Base-by-base conservation (phyloP, 345 rosid species). In the Aegle marmelos region DNA sequence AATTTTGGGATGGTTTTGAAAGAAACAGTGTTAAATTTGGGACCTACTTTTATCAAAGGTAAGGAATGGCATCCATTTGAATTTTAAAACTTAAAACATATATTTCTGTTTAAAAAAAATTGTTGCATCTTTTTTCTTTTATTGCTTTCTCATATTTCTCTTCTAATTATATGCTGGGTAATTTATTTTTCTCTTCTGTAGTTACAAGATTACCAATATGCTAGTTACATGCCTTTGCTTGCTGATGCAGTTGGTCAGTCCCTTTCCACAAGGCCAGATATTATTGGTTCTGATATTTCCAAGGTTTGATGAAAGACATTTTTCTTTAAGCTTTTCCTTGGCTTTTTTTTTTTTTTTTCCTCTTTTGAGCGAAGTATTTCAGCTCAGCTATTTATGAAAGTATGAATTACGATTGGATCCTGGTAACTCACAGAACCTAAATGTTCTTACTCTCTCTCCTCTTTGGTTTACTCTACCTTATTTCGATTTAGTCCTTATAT, bases 1-100 rank as follows among this genome's bases (percentile, higher is more conserved):
- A 68, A 83, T 76, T 89, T 92, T 86, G 98, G 99, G 68, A 83
- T 90, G 82, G 87, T 90, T 28, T 79, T 95, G 83, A 95, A 95
- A 87, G 96, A 93, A 85, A 90, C 96, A 66, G 80, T 93, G 94
- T 85, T 95, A 70, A 82, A 86, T 85, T 77, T 95, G 83, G 99
- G 99, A 17, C 99, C 99, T 68, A 95, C 99, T 73, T 95, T 95
- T 83, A 89, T 95, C 81, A 95, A 95, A 91, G 99, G 99, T 95
- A 57, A 78, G 85, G 56, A 50, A 48, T 78, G 70, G 64, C 16
- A 72, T 66, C 48, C 76, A 28, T 25, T 68, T 79, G 73, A 78
- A 67, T 58, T 80, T 72, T 63, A 72, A 73, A 83, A 66, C 62
- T 78, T 34, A 56, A 30, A 41, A 56, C 9, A 2, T 64, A 50